These are phyloP conservation scores for Neofusicoccum cordaticola DNA, from an alignment of 2,329 filamentous ascomycete species.

Conservation along the genomic window DNA sequence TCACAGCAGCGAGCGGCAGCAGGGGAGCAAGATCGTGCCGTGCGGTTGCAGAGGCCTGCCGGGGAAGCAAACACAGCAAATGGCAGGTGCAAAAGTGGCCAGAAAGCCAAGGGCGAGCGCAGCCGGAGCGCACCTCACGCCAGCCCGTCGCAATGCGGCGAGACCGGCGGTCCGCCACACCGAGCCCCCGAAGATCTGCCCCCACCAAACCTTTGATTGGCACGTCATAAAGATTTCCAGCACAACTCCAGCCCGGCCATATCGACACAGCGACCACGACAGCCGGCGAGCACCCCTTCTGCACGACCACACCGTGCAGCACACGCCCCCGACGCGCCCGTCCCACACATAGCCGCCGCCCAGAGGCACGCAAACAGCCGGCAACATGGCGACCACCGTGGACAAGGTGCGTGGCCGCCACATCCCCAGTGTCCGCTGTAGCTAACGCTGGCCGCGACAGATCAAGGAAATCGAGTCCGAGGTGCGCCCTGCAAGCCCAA, in stretches of 20 bases:
- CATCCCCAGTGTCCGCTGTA: conserved; percentile 28
- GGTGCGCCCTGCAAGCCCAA: conserved; percentile 52
- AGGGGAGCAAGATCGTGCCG: not conserved
- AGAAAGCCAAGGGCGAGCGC: not conserved
- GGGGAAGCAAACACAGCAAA: not conserved
- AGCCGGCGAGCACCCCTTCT: conserved; percentile 4
- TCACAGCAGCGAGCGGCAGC: not conserved
- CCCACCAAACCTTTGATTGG: conserved; percentile 2
- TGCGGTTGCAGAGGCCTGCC: not conserved
- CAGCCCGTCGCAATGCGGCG: not conserved
- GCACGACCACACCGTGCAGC: conserved; percentile 13
- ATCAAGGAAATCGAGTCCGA: conserved; percentile 97
- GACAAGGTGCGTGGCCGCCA: conserved; percentile 70
- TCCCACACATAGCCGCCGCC: too few species aligned
- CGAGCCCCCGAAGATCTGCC: not conserved
- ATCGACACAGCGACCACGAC: not conserved
- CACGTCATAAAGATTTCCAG: conserved; percentile 6
- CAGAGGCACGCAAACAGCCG: conserved; percentile 11
- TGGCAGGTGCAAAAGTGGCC: not conserved
- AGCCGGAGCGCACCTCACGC: not conserved
- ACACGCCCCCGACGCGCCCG: not conserved
- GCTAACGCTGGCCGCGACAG: conserved; percentile 48
- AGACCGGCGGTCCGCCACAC: not conserved
- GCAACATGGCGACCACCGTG: conserved; percentile 90
- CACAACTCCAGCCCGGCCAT: not conserved